Evolutionary conservation across 345 rosid species (phyloP).

Genomic region (Laguncularia racemosa): DNA sequence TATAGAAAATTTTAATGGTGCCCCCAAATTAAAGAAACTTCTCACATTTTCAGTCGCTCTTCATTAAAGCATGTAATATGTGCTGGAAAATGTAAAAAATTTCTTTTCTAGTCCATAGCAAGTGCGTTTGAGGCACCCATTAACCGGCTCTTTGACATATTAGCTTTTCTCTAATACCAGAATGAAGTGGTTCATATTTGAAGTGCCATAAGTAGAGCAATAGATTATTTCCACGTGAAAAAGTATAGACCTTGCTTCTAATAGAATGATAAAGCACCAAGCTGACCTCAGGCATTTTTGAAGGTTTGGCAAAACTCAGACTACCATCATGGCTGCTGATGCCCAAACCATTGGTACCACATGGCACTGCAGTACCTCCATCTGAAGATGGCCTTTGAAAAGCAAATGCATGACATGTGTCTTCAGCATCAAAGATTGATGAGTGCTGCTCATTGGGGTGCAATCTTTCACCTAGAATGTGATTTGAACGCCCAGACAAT

Average conservation of each 20-base stretch:
- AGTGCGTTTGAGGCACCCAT: too few species aligned
- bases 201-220: not conserved
- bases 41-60: too few species aligned
- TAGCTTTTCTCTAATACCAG: too few species aligned
- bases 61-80: too few species aligned
- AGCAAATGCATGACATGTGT: constrained; percentile 84
- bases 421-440: constrained; percentile 88
- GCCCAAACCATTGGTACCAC: constrained; percentile 7
- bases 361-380: constrained; percentile 10
- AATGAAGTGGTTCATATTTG: too few species aligned
- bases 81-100: too few species aligned
- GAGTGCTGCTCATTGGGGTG: constrained; percentile 28
- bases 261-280: not conserved
- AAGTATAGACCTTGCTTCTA: not conserved
- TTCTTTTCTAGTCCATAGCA: too few species aligned
- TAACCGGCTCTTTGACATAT: too few species aligned
- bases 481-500: constrained; percentile 31
- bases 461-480: constrained; percentile 26
- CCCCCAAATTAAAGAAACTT: too few species aligned
- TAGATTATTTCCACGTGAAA: not conserved
- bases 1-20: too few species aligned
- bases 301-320: constrained; percentile 20
- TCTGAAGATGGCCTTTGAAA: constrained; percentile 38
- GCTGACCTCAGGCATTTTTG: constrained; percentile 32
- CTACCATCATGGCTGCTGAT: constrained; percentile 18